These are phyloP conservation scores for Rubia tinctorum DNA, from an alignment of 305 asterid genomes.

Conservation along the genomic window DNA sequence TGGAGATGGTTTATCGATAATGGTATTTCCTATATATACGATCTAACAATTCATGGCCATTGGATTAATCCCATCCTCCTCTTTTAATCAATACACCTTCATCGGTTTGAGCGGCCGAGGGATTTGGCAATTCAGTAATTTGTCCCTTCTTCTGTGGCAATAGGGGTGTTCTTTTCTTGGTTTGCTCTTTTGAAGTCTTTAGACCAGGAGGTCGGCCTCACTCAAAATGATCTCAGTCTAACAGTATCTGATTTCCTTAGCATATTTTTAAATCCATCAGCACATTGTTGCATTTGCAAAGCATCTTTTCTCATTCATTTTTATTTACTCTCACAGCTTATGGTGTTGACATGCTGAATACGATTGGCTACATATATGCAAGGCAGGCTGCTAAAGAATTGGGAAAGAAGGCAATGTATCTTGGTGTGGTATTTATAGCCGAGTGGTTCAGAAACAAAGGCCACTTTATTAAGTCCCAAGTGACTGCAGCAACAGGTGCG, in stretches of 20 bases:
- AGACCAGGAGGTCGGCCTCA: background rate
- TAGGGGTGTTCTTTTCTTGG: too few relatives aligned
- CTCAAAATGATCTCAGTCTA: background rate
- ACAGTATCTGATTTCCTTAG: background rate
- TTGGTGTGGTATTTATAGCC: slow-evolving; percentile 96
- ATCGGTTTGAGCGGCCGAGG: too few relatives aligned
- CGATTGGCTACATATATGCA: slow-evolving; percentile 92
- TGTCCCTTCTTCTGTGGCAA: background rate
- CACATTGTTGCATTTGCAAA: background rate
- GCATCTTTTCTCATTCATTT: slow-evolving; percentile 11
- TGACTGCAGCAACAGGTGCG: slow-evolving; percentile 98
- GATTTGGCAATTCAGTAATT: too few relatives aligned
- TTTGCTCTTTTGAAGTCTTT: background rate
- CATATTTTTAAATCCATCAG: background rate
- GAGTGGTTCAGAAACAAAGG: slow-evolving; percentile 99
- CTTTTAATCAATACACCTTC: too few relatives aligned
- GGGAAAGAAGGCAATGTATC: slow-evolving; percentile 91
- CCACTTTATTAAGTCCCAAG: slow-evolving; percentile 93
- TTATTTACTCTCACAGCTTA: slow-evolving; percentile 58
- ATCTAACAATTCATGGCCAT: too few relatives aligned
- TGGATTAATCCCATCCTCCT: too few relatives aligned
- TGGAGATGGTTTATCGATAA: too few relatives aligned
- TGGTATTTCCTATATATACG: too few relatives aligned
- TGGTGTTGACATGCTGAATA: slow-evolving; percentile 97
- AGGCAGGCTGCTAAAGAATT: slow-evolving; percentile 99